A percentile compares a stretch with the other conserved stretches of the same genome.
These are phyloP conservation scores for Penicillium digitatum DNA, from an alignment of 2,329 filamentous ascomycete genomes.

Conservation along the genomic window DNA sequence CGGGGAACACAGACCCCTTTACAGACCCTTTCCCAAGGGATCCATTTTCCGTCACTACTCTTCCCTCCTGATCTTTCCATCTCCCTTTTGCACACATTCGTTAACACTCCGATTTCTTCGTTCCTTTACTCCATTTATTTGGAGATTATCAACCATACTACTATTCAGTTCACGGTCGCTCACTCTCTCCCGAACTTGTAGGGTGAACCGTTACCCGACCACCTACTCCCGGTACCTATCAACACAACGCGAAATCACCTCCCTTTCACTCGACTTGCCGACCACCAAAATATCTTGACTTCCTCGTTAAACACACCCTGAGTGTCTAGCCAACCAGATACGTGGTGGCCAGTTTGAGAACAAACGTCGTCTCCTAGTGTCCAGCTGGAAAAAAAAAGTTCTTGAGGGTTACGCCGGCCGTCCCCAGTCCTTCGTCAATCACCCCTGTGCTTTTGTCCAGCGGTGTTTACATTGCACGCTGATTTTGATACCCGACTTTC, in stretches of 20 bases:
- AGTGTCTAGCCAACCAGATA: neutral
- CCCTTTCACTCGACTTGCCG: neutral
- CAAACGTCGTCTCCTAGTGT: slow-evolving; percentile 5
- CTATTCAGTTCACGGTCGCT: neutral
- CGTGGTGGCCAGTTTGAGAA: neutral
- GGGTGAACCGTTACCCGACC: neutral
- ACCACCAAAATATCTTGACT: neutral
- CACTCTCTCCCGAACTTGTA: slow-evolving; percentile 1
- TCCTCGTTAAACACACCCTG: neutral
- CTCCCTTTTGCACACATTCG: slow-evolving; percentile 14
- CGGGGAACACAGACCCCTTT: slow-evolving; percentile 18
- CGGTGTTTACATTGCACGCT: slow-evolving; percentile 9
- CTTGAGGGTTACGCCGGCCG: slow-evolving; percentile 39
- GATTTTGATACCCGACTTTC: slow-evolving; percentile 9
- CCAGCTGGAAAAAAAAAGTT: slow-evolving; percentile 15
- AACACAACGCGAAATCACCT: slow-evolving; percentile 7
- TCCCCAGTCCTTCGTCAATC: slow-evolving; percentile 30
- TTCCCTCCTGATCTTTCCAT: slow-evolving; percentile 13
- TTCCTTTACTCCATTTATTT: neutral
- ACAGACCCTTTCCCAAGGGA: slow-evolving; percentile 13
- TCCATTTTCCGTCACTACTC: slow-evolving; percentile 10
- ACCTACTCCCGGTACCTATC: neutral
- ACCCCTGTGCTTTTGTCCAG: slow-evolving; percentile 21
- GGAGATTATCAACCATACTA: neutral
- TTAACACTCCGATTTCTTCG: slow-evolving; percentile 6